phyloP scores from a whole-genome alignment of 345 rosid species.

The Cochlearia excelsa region DNA sequence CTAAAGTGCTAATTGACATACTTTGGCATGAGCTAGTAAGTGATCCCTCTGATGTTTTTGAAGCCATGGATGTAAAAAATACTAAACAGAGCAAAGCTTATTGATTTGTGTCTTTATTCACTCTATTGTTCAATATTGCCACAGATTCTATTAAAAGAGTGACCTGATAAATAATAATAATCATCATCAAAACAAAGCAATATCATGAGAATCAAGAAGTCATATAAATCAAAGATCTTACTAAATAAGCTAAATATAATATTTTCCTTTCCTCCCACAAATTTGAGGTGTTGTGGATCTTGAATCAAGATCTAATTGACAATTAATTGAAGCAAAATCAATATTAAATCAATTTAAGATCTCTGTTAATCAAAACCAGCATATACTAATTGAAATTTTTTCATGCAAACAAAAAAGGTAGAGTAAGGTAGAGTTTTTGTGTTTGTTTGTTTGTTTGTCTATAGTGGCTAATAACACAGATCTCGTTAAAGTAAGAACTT shows the following conservation, averaged over 20 bases:
- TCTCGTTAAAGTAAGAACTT: slow-evolving; percentile 39
- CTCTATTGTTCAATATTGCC: slow-evolving; percentile 25
- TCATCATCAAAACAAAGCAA: background rate
- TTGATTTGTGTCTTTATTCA: slow-evolving; percentile 16
- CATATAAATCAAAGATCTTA: no score
- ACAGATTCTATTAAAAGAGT: slow-evolving; percentile 34
- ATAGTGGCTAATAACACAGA: slow-evolving; percentile 29
- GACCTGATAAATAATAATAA: slow-evolving; percentile 13
- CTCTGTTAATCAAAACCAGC: slow-evolving; percentile 7
- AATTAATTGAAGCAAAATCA: slow-evolving; percentile 1
- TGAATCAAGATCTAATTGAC: slow-evolving; percentile 3
- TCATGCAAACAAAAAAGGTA: slow-evolving; percentile 18
- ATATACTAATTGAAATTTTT: slow-evolving; percentile 5
- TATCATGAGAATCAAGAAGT: background rate
- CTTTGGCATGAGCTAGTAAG: slow-evolving; percentile 32
- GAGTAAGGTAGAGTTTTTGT: slow-evolving; percentile 3
- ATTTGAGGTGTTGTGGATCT: background rate
- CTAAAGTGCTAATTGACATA: slow-evolving; percentile 41
- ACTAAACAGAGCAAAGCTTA: slow-evolving; percentile 21
- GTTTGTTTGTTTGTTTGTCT: background rate
- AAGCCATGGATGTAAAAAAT: slow-evolving; percentile 45
- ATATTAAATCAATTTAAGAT: no score
- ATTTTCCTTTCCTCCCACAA: no score
- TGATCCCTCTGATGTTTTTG: slow-evolving; percentile 47
- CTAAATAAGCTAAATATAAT: no score